These are phyloP conservation scores for Cutaneotrichosporon cavernicola DNA, from an alignment of 1,284 basidiomycete genomes.

Conservation along the genomic window DNA sequence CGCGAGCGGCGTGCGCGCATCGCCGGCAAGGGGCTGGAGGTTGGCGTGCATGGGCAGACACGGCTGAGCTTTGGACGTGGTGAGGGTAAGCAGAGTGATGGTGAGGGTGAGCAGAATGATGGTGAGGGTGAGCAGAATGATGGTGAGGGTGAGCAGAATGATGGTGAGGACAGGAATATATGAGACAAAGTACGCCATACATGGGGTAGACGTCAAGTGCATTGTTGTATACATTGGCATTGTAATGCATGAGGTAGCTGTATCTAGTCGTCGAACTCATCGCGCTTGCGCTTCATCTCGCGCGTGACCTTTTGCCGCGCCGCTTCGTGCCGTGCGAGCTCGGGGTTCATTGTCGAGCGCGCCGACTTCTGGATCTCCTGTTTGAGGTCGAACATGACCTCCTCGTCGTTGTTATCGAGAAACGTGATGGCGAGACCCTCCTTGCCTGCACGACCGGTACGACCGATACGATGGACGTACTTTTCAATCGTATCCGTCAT, in stretches of 20 bases:
- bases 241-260: slow-evolving; percentile 4
- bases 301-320: slow-evolving; percentile 82
- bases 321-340: slow-evolving; percentile 83
- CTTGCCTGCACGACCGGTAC: slow-evolving; percentile 97
- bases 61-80: slow-evolving; percentile 14
- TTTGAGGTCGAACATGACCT: slow-evolving; percentile 78
- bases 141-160: background rate
- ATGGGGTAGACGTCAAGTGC: background rate
- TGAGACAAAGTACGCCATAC: background rate
- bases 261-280: slow-evolving; percentile 21
- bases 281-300: slow-evolving; percentile 69
- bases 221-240: slow-evolving; percentile 6
- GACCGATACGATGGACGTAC: slow-evolving; percentile 90
- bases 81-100: background rate
- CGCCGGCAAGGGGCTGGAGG: background rate
- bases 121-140: background rate
- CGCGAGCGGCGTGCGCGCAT: slow-evolving; percentile 4
- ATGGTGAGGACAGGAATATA: background rate
- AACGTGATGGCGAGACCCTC: slow-evolving; percentile 90
- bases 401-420: slow-evolving; percentile 90
- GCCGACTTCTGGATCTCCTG: slow-evolving; percentile 86
- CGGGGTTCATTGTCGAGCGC: slow-evolving; percentile 79
- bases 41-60: slow-evolving; percentile 12
- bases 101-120: too few species aligned
- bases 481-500: slow-evolving; percentile 95